Conservation (phyloP, 192 early-diverging fungal species). For the Linnemannia hyalina region DNA sequence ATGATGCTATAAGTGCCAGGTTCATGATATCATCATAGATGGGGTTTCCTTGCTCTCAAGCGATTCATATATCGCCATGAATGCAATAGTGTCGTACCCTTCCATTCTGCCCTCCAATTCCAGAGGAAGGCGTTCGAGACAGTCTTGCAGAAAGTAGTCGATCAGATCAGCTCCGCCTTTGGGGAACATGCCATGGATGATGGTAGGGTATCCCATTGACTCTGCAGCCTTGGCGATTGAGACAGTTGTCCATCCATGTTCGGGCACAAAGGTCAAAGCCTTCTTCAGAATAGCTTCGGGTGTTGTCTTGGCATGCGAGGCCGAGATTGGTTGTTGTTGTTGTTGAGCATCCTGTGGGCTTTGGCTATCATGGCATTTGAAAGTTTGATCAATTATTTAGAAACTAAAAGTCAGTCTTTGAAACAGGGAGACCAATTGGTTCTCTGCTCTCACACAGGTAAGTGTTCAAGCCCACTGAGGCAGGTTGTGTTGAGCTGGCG, state of each 20-base stretch:
- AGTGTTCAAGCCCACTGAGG: no score
- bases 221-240: constrained; percentile 74
- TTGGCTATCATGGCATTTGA: background rate
- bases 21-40: background rate
- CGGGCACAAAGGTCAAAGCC: constrained; percentile 75
- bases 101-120: constrained; percentile 76
- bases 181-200: constrained; percentile 77
- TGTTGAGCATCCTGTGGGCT: background rate
- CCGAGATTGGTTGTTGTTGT: background rate
- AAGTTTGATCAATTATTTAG: background rate
- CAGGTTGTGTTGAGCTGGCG: background rate
- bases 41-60: background rate
- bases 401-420: background rate
- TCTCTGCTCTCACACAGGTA: background rate
- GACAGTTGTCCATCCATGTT: constrained; percentile 82
- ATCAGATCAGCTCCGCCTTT: constrained; percentile 79
- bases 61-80: no score
- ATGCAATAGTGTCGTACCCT: constrained; percentile 41
- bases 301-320: constrained; percentile 15
- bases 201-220: constrained; percentile 76
- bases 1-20: background rate
- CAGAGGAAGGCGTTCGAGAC: constrained; percentile 66
- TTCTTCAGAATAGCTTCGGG: constrained; percentile 68
- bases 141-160: constrained; percentile 79
- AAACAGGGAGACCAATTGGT: background rate